Evolutionary conservation across 1,139 yeast species (phyloP).

Genomic region (Yamadazyma kanchanaburiensis): DNA sequence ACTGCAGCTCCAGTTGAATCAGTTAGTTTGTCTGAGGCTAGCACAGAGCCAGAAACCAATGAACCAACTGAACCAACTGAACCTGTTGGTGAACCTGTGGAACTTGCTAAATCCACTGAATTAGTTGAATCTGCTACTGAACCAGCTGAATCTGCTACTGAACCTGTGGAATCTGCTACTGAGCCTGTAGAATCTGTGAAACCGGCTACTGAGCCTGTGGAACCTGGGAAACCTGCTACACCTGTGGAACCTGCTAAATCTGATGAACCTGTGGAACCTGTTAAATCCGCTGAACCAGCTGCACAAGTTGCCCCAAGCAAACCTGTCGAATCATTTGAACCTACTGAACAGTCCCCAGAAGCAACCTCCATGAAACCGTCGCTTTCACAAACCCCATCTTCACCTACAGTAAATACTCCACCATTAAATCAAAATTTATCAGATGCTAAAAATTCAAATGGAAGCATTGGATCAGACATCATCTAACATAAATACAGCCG

Average conservation of each 20-base stretch:
- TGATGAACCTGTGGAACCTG: neutral
- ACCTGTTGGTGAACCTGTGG: neutral
- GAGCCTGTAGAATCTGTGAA: too few relatives aligned
- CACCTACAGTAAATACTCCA: too few relatives aligned
- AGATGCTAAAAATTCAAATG: too few relatives aligned
- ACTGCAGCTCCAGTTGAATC: neutral
- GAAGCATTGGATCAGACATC: too few relatives aligned
- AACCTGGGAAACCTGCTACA: neutral
- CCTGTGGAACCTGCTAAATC: neutral
- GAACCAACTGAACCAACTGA: neutral
- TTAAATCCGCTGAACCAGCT: neutral
- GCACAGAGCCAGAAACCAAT: slow-evolving; percentile 1
- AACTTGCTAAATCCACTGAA: neutral
- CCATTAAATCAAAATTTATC: too few relatives aligned
- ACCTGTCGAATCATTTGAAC: too few relatives aligned
- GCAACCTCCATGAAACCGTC: too few relatives aligned
- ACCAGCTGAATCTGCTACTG: too few relatives aligned
- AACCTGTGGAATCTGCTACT: too few relatives aligned
- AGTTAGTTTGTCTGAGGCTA: neutral
- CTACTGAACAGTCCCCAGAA: neutral
- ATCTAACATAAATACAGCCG: too few relatives aligned
- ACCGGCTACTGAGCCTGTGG: neutral
- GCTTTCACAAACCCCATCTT: too few relatives aligned
- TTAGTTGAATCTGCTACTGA: neutral
- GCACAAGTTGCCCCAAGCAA: neutral